phyloP scores from a whole-genome alignment of 257 asterid genomes.

The Ocimum tenuiflorum region DNA sequence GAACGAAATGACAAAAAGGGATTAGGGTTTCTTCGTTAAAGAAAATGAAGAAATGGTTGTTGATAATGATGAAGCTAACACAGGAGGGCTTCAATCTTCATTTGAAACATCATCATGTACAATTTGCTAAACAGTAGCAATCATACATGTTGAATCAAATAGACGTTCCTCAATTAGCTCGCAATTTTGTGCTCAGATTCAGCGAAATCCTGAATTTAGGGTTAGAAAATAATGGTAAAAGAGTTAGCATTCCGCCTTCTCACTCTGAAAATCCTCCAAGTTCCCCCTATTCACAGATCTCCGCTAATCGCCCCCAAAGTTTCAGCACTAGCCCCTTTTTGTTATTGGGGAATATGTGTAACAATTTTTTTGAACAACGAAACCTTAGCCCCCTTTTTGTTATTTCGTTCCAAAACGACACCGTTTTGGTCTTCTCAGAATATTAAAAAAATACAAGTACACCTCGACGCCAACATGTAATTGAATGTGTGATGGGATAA shows the following conservation, averaged over 20 bases:
- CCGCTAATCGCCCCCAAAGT: slow-evolving; percentile 40
- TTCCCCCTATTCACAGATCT: slow-evolving; percentile 79
- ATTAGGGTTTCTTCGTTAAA: no score
- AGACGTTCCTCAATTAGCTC: slow-evolving; percentile 56
- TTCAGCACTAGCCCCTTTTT: slow-evolving; percentile 33
- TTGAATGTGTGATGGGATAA: no score
- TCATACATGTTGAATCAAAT: slow-evolving; percentile 40
- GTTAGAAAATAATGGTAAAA: slow-evolving; percentile 39
- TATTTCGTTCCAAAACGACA: no score
- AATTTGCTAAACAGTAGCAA: slow-evolving; percentile 31
- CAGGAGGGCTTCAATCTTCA: slow-evolving; percentile 65
- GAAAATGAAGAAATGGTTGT: slow-evolving; percentile 61
- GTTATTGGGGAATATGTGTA: no score
- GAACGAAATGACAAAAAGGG: no score
- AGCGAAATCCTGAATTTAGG: slow-evolving; percentile 46
- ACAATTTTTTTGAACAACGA: no score
- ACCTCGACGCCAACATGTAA: no score
- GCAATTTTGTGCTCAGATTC: slow-evolving; percentile 53
- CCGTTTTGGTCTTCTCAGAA: no score
- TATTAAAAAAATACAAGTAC: no score
- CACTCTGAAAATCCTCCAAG: slow-evolving; percentile 83
- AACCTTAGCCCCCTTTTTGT: no score
- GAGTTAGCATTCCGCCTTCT: slow-evolving; percentile 80
- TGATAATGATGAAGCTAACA: slow-evolving; percentile 44
- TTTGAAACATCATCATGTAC: slow-evolving; percentile 66